Evolutionary conservation across 2,329 filamentous ascomycete genomes (phyloP), one percentile per base, ranked within the genome.

Genomic region (Penicillium olsonii): DNA sequence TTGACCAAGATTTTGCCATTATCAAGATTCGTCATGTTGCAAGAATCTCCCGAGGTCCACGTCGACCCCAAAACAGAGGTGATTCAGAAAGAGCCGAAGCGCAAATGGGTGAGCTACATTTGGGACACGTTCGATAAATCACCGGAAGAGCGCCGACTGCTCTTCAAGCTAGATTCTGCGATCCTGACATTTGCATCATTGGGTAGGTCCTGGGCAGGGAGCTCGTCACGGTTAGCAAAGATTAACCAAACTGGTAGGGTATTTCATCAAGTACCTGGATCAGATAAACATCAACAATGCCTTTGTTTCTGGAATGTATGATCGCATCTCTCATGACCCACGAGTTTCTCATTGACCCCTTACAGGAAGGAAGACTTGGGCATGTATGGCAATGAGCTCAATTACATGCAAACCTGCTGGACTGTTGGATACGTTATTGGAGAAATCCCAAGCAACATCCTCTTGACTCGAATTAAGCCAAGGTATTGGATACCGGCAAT

Each of bases 361-460:
- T 4, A 11, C 15, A 75, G 72, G 78, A 75, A 81, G 60, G 77
- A 81, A 56, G 80, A 83, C 45, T 65, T 83, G 0, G 61, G 68
- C 2, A 64, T 84, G 17, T 75, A 78, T 38, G 73, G 74, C 1
- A 83, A 84, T 53, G 69, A 84, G 47, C 69, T 83, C 26, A 82
- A 83, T 44, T 78, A 77, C 45, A 77, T 79, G 67, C 72, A 81
- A 42, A 77, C 80, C 0, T 77, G 75, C 22, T 86, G 82, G 73
- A 84, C 80, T 0, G 75, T 81, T 0, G 83, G 83, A 8, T 86
- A 86, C 55, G 78, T 82, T 0, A 70, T 85, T 41, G 77, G 76
- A 3, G 69, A 79, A 47, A 71, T 80, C 11, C 77, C 77, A 1
- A 76, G 70, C 38, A 80, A 81, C 49, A 69, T 82, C 9, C 66